Evolutionary conservation across 2,329 filamentous ascomycete species (phyloP).

Genomic region (Penicillium olsonii): DNA sequence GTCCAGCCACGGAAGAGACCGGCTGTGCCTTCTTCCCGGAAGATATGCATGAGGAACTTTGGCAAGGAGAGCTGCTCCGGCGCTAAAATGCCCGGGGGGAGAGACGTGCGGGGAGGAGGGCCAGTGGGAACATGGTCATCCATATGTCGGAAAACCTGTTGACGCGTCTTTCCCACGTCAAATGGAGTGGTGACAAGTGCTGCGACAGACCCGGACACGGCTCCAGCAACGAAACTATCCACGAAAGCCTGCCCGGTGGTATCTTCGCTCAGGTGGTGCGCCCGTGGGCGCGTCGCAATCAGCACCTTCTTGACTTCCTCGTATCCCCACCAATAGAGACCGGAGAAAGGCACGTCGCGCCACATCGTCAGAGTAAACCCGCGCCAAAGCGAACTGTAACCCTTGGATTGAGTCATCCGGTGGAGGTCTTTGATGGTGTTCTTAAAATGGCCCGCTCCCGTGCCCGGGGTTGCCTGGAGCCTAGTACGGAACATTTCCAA

Average conservation of each 20-base stretch:
- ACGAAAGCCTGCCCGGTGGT: slow-evolving; percentile 68
- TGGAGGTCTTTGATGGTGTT: slow-evolving; percentile 75
- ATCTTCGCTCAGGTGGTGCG: slow-evolving; percentile 54
- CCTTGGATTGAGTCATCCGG: slow-evolving; percentile 75
- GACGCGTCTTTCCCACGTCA: slow-evolving; percentile 94
- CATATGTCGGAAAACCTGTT: slow-evolving; percentile 74
- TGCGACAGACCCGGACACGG: slow-evolving; percentile 77
- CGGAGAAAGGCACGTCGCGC: slow-evolving; percentile 96
- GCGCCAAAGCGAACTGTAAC: slow-evolving; percentile 83
- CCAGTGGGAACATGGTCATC: slow-evolving; percentile 38
- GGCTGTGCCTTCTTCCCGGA: slow-evolving; percentile 74
- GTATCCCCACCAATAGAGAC: slow-evolving; percentile 97
- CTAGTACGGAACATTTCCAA: slow-evolving; percentile 93
- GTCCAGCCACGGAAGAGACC: slow-evolving; percentile 92
- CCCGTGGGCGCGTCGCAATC: slow-evolving; percentile 65
- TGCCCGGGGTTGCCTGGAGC: slow-evolving; percentile 73
- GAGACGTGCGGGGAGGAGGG: slow-evolving; percentile 12
- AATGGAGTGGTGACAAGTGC: slow-evolving; percentile 92
- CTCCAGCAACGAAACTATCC: slow-evolving; percentile 87
- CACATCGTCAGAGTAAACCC: slow-evolving; percentile 89
- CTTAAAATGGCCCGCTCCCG: slow-evolving; percentile 67
- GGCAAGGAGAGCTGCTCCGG: slow-evolving; percentile 80
- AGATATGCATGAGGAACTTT: slow-evolving; percentile 86
- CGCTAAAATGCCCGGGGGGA: slow-evolving; percentile 19
- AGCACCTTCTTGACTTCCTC: slow-evolving; percentile 75